phyloP scores from a whole-genome alignment of 225 moss, liverwort and hornwort genomes.

The Asterella californica region DNA sequence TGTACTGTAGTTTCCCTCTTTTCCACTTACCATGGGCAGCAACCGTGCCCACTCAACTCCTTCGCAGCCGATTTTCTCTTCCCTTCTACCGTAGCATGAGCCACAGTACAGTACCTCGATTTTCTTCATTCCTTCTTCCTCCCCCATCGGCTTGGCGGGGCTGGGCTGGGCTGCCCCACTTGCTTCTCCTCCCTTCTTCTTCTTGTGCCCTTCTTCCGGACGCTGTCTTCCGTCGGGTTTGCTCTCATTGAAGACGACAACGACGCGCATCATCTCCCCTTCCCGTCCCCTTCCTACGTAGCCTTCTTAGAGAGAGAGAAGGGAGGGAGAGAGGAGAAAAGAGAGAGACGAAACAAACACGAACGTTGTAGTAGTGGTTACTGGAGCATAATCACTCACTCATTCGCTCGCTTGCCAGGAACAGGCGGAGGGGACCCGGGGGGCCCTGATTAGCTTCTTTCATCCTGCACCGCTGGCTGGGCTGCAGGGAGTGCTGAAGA shows the following conservation, averaged over 20 bases:
- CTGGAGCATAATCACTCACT: background rate
- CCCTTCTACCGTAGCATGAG: background rate
- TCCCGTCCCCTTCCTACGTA: background rate
- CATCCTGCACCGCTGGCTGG: slow-evolving; percentile 19
- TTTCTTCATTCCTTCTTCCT: background rate
- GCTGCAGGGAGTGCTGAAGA: slow-evolving; percentile 1
- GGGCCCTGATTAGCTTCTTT: background rate
- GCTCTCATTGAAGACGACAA: background rate
- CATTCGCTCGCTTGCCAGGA: slow-evolving; percentile 1
- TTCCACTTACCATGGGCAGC: background rate
- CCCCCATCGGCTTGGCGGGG: background rate
- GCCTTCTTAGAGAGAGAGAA: background rate
- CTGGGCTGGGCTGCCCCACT: background rate
- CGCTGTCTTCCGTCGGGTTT: background rate
- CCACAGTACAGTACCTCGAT: background rate
- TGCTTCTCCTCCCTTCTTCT: background rate
- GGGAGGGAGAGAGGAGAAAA: background rate
- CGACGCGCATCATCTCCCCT: background rate
- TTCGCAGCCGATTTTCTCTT: background rate
- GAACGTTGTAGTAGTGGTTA: background rate
- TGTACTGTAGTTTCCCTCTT: no score
- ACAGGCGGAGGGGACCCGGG: background rate
- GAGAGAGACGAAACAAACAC: background rate
- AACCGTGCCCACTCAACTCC: background rate
- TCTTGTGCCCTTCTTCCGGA: background rate